Percentiles rank a stretch among this genome's conserved stretches.
These are phyloP conservation scores for Acorus gramineus DNA, from an alignment of 106 monocot species.

Conservation along the genomic window DNA sequence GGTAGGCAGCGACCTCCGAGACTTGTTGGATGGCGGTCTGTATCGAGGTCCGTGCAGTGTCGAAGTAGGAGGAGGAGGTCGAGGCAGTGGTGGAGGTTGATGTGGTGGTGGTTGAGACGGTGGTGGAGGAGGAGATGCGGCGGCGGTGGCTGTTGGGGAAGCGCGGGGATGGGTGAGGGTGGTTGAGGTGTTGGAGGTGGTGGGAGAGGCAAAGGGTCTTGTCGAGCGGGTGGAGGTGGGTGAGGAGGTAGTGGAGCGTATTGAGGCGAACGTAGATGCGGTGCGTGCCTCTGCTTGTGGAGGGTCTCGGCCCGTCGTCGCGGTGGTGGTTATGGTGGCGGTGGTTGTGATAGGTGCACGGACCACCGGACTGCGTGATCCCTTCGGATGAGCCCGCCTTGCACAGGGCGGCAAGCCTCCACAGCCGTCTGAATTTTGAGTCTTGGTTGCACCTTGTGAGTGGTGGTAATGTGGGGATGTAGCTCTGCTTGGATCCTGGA, in stretches of 20 bases:
- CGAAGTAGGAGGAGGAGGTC: conserved; percentile 28
- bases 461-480: conserved; percentile 58
- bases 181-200: not conserved
- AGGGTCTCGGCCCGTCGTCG: conserved; percentile 23
- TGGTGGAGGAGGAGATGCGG: too few species aligned
- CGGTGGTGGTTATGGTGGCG: conserved; percentile 16
- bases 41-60: conserved; percentile 30
- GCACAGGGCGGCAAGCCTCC: conserved; percentile 67
- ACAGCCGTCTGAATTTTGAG: conserved; percentile 53
- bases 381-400: conserved; percentile 8
- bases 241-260: conserved; percentile 57
- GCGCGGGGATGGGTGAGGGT: conserved; percentile 14
- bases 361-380: not conserved
- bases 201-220: conserved; percentile 49
- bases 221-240: conserved; percentile 42
- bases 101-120: not conserved
- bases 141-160: not conserved
- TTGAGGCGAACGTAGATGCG: conserved; percentile 68
- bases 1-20: conserved; percentile 54
- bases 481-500: conserved; percentile 73
- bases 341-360: not conserved
- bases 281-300: conserved; percentile 61
- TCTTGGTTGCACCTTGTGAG: conserved; percentile 93
- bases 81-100: conserved; percentile 19
- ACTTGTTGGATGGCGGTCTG: conserved; percentile 36